Evolutionary conservation across 352 stramenopile genomes (phyloP).

Genomic region (Pilasporangium apinafurcum): DNA sequence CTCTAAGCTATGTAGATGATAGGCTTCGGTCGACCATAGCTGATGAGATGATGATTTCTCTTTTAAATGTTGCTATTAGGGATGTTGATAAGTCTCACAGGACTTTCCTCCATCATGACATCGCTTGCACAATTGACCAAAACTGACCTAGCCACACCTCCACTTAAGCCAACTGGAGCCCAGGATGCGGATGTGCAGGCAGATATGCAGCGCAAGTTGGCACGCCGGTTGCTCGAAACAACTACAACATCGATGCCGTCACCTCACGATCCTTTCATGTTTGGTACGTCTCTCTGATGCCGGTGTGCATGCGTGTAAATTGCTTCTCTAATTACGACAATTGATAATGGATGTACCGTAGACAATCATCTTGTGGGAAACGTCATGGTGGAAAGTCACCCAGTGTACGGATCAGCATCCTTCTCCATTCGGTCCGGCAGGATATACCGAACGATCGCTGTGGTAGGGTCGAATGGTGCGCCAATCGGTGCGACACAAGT

Average conservation of each 20-base stretch:
- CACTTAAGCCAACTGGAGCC: too few species aligned
- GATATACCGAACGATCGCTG: slow-evolving; percentile 29
- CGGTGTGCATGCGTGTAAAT: background rate
- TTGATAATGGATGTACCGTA: slow-evolving; percentile 2
- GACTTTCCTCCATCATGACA: background rate
- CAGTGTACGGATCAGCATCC: slow-evolving; percentile 45
- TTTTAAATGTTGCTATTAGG: too few species aligned
- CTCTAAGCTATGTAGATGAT: too few species aligned
- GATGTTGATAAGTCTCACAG: background rate
- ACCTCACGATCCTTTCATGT: slow-evolving; percentile 43
- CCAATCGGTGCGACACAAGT: slow-evolving; percentile 26
- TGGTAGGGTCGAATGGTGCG: slow-evolving; percentile 23
- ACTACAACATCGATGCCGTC: slow-evolving; percentile 21
- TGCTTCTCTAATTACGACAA: background rate
- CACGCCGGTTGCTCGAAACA: slow-evolving; percentile 18
- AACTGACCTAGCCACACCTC: background rate
- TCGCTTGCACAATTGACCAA: background rate
- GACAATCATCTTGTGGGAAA: slow-evolving; percentile 60
- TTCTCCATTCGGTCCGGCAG: slow-evolving; percentile 45
- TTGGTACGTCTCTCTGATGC: slow-evolving; percentile 17
- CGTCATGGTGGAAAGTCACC: slow-evolving; percentile 44
- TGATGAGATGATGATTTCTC: too few species aligned
- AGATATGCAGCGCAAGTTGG: slow-evolving; percentile 6
- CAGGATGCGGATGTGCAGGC: background rate
- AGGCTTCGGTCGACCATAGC: too few species aligned